Conservation (phyloP, 2,329 filamentous ascomycete genomes). For the Botryotinia convoluta region DNA sequence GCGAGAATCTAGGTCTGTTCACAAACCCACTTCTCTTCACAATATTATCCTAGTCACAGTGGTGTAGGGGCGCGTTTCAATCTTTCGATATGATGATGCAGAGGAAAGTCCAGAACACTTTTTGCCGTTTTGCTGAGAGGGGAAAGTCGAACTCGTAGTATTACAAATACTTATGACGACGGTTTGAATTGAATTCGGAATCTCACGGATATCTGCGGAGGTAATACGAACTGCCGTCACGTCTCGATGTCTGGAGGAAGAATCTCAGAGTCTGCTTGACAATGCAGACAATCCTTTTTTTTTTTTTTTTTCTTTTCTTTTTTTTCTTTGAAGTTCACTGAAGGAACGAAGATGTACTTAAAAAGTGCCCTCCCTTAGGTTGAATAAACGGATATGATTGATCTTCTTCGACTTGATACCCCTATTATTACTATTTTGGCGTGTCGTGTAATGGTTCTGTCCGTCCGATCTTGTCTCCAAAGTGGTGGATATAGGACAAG, state of each 20-base stretch:
- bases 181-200: not conserved
- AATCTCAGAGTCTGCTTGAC: not conserved
- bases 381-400: not conserved
- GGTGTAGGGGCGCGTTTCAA: not conserved
- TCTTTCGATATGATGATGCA: not conserved
- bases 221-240: not conserved
- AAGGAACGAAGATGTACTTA: not conserved
- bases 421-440: slow-evolving; percentile 9
- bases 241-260: not conserved
- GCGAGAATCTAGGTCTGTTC: not conserved
- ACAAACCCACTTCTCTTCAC: not conserved
- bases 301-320: not conserved
- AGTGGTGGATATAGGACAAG: slow-evolving; percentile 20
- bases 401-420: slow-evolving; percentile 2
- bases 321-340: not conserved
- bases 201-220: not conserved
- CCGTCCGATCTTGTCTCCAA: slow-evolving; percentile 31
- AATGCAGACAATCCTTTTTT: not conserved
- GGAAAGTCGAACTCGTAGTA: not conserved
- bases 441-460: slow-evolving; percentile 20
- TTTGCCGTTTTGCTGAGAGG: not conserved
- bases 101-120: not conserved
- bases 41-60: not conserved
- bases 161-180: not conserved
- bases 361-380: not conserved